Base-by-base conservation (phyloP, 768 basidiomycete species). In the Collybia sordida region DNA sequence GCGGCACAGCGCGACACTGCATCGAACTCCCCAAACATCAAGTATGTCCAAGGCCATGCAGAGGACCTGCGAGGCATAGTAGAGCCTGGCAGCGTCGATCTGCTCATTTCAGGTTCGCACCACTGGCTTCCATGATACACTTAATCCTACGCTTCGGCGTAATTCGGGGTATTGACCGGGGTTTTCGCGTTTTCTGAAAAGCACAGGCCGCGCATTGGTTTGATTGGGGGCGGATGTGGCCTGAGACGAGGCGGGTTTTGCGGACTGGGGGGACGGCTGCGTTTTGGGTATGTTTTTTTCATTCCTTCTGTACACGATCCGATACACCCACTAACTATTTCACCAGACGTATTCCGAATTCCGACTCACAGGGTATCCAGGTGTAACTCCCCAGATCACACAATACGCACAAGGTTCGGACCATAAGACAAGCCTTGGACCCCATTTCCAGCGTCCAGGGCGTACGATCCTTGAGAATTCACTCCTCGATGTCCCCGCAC, bases 171-270 rank as follows among this genome's bases (percentile, higher is more conserved):
- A 22, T 17, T 36, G n/a, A 27, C 46, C 27, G 15, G 36, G 19
- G 2, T 21, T 49, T 19, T 17, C 24, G 15, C n/a, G n/a, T n/a
- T n/a, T 22, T 36, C 23, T 22, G 51, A 17, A 18, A 42, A 89
- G 90, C 86, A 1, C 90, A 90, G 67, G 82, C 90, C 0, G 81
- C 81, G 2, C 90, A 93, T 60, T 91, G 90, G 89, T 93, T 92
- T 59, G 76, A 91, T 58, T 88, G 84, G 78, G 63, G 67, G 5
- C 80, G 77, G 56, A 72, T 86, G 6, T 93, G 89, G 88, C 79
- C 77, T 3, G 85, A 91, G 64, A 69, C 82, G 0, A 71, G 73
- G 9, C 72, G 86, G 3, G 75, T 87, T 6, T 66, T 92, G 36
- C 72, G 78, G 42, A 73, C 71, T 6, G 76, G 80, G 14, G 90